These are phyloP conservation scores for Fusarium secorum DNA, from an alignment of 2,329 filamentous ascomycete genomes.

Conservation along the genomic window DNA sequence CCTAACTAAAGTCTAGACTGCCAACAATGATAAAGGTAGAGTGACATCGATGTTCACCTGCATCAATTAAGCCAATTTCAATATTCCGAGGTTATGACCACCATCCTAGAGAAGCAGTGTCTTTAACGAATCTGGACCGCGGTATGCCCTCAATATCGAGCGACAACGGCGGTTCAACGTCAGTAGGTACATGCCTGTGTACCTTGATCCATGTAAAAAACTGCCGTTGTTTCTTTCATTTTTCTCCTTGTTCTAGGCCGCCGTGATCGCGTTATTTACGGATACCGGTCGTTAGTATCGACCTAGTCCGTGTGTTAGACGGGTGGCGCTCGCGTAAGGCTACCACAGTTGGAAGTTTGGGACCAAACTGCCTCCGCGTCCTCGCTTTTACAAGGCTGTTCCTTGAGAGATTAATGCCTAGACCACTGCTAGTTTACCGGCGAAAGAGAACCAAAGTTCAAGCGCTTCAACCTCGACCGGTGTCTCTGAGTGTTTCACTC, in stretches of 20 bases:
- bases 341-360: conserved; percentile 7
- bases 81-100: not conserved
- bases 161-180: conserved; percentile 4
- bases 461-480: conserved; percentile 1
- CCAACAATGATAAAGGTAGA: conserved; percentile 7
- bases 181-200: not conserved
- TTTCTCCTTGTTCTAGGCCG: conserved; percentile 31
- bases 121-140: conserved; percentile 5
- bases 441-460: conserved; percentile 18
- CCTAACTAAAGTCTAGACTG: not conserved
- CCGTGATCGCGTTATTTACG: conserved; percentile 27
- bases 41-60: not conserved
- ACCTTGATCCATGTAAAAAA: not conserved
- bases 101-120: not conserved
- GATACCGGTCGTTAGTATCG: conserved; percentile 6
- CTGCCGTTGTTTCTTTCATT: conserved; percentile 1
- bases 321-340: conserved; percentile 34
- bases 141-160: not conserved
- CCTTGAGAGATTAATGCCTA: conserved; percentile 26
- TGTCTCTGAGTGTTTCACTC: conserved; percentile 8
- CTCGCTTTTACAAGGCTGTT: conserved; percentile 33
- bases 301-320: conserved; percentile 18
- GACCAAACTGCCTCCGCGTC: not conserved
- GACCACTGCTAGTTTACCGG: conserved; percentile 21
- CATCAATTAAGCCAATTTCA: conserved; percentile 6